phyloP scores from a whole-genome alignment of 352 stramenopile species.

The Globisporangium barbulae region DNA sequence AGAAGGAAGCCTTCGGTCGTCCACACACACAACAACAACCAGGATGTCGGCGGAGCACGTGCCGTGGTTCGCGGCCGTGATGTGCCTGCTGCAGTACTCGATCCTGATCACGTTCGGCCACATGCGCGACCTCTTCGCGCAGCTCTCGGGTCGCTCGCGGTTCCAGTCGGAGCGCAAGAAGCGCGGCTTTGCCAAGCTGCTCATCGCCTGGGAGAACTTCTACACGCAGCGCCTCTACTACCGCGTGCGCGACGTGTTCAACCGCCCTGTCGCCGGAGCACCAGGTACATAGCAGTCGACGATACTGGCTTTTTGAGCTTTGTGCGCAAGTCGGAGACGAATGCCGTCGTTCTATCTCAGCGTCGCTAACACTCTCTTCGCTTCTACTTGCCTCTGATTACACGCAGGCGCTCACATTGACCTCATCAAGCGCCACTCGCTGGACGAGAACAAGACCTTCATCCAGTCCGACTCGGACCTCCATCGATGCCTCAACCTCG shows the following conservation, averaged over 20 bases:
- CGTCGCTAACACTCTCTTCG: not conserved
- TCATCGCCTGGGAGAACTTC: constrained; percentile 94
- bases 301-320: not conserved
- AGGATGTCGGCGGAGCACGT: constrained; percentile 25
- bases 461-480: constrained; percentile 24
- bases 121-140: constrained; percentile 31
- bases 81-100: constrained; percentile 37
- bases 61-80: constrained; percentile 29
- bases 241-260: constrained; percentile 76
- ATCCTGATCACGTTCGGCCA: constrained; percentile 42
- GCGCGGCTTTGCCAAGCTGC: constrained; percentile 72
- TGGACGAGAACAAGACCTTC: constrained; percentile 35
- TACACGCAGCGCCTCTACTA: constrained; percentile 93
- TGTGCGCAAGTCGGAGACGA: too few species aligned
- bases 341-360: not conserved
- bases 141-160: constrained; percentile 26
- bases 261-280: constrained; percentile 30
- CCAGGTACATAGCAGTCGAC: constrained; percentile 16
- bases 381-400: constrained; percentile 80
- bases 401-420: constrained; percentile 89
- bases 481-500: constrained; percentile 88
- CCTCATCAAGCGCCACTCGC: constrained; percentile 76
- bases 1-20: not conserved
- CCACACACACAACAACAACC: not conserved
- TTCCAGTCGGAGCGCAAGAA: constrained; percentile 25